Base-by-base conservation (phyloP, 345 rosid species). In the Rubroshorea leprosula region DNA sequence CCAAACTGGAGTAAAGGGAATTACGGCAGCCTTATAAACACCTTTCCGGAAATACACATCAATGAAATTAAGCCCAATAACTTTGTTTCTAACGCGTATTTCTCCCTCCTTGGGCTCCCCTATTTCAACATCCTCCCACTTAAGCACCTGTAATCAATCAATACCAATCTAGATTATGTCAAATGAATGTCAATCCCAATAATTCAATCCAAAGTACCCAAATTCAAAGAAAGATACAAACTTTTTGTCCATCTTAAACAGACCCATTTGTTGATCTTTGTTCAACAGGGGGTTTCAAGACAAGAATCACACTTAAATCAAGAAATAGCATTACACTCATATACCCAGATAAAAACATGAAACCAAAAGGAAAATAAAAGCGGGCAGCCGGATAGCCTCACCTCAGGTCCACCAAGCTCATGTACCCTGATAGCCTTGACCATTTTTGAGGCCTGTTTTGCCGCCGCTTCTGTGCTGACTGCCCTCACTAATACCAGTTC, bases 321-420 rank as follows among this genome's bases (percentile, higher is more conserved):
- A 39, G 17, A 49, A 49, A 9, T 12, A 14, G 8, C 43, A 25
- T 10, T 26, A 18, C 17, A 50, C n/a, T n/a, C n/a, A n/a, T n/a
- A n/a, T n/a, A n/a, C n/a, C n/a, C n/a, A n/a, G n/a, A n/a, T n/a
- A 48, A 19, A 25, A 22, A 43, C 1, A 2, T 10, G 17, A 29
- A 5, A 44, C 1, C 0, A 31, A 49, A 57, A 41, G 29, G 50
- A 20, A 45, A 17, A 11, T 29, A 5, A 25, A 7, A 61, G 17
- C 19, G 26, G 35, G 35, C 9, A 29, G 4, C 9, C 41, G 1
- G 6, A 35, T 6, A 3, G 7, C 41, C 9, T 35, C 41, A 85
- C 98, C 96, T 88, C 90, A 51, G 96, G 90, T 18, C 95, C 96
- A 5, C 97, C 98, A 18, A 74, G 78, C 76, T 92, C 87, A 69